A percentile compares a stretch with the other conserved stretches of the same genome.
phyloP scores from a whole-genome alignment of 306 rosid species.

The Canavalia ensiformis region DNA sequence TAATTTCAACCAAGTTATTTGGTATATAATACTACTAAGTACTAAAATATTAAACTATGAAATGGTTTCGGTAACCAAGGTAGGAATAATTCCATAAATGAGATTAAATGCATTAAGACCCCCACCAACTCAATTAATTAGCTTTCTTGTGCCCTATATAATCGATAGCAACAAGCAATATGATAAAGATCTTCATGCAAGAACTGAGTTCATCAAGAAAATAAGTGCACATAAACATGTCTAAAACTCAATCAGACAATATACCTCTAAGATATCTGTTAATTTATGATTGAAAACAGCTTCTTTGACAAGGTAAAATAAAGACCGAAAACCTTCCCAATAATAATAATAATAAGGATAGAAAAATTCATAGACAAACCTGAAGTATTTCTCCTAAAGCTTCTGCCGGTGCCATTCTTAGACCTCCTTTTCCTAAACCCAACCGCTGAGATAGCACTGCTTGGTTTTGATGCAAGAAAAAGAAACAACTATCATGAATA shows the following conservation, averaged over 20 bases:
- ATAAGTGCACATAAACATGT: slow-evolving; percentile 20
- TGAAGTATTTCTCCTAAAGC: slow-evolving; percentile 72
- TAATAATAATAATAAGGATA: not conserved
- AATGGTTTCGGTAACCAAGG: slow-evolving; percentile 3
- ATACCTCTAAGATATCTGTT: not conserved
- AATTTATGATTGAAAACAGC: not conserved
- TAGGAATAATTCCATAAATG: not conserved
- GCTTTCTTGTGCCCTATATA: not conserved
- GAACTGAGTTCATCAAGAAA: not conserved
- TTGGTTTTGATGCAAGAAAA: slow-evolving; percentile 39
- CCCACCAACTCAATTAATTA: not conserved
- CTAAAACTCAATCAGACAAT: not conserved
- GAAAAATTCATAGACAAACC: slow-evolving; percentile 50
- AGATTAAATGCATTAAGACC: not conserved
- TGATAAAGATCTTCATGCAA: not conserved
- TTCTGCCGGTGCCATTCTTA: slow-evolving; percentile 84
- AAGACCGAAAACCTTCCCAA: not conserved
- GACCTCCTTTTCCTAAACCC: slow-evolving; percentile 79
- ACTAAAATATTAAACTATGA: slow-evolving; percentile 20
- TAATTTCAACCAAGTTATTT: slow-evolving; percentile 24
- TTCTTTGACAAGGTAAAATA: slow-evolving; percentile 1
- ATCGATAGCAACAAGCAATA: not conserved
- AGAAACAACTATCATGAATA: slow-evolving; percentile 44
- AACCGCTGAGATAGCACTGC: slow-evolving; percentile 75
- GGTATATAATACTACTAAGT: not conserved